phyloP scores from a whole-genome alignment of 2,329 filamentous ascomycete species.

The Fusarium algeriense region DNA sequence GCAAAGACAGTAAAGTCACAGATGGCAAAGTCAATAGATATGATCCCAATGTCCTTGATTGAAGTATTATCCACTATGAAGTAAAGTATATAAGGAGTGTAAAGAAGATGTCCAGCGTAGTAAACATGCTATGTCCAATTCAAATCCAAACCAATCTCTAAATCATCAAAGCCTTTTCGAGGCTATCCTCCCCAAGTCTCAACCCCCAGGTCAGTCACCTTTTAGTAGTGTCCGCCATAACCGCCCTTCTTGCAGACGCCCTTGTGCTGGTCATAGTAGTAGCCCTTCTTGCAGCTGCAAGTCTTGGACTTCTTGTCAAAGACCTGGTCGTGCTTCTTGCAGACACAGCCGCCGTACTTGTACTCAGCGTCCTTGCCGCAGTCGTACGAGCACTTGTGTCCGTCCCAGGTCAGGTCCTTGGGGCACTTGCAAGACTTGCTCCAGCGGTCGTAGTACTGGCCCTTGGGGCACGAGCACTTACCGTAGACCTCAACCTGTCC shows the following conservation, averaged over 20 bases:
- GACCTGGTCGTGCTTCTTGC: conserved; percentile 34
- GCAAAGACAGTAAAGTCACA: neutral
- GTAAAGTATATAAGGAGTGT: conserved; percentile 39
- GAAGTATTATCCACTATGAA: conserved; percentile 35
- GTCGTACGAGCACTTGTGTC: conserved; percentile 30
- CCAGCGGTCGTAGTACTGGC: conserved; percentile 38
- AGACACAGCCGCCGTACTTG: conserved; percentile 38
- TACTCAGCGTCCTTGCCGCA: conserved; percentile 38
- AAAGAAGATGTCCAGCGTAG: conserved; percentile 25
- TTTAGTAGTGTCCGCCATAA: conserved; percentile 19
- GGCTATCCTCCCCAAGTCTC: neutral
- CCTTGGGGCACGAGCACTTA: conserved; percentile 33
- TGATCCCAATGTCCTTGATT: conserved; percentile 30
- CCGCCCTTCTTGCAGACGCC: conserved; percentile 32
- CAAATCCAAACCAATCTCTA: conserved; percentile 4
- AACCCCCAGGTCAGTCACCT: neutral
- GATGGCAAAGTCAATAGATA: neutral
- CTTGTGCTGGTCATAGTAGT: conserved; percentile 27
- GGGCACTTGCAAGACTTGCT: conserved; percentile 36
- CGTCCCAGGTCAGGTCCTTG: conserved; percentile 36
- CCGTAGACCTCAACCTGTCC: conserved; percentile 20
- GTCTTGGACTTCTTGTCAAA: conserved; percentile 31
- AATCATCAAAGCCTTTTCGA: conserved; percentile 3
- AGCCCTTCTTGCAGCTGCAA: conserved; percentile 34
- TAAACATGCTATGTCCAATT: conserved; percentile 12